Conservation (phyloP, 2,329 filamentous ascomycete genomes). For the Beauveria asiatica region DNA sequence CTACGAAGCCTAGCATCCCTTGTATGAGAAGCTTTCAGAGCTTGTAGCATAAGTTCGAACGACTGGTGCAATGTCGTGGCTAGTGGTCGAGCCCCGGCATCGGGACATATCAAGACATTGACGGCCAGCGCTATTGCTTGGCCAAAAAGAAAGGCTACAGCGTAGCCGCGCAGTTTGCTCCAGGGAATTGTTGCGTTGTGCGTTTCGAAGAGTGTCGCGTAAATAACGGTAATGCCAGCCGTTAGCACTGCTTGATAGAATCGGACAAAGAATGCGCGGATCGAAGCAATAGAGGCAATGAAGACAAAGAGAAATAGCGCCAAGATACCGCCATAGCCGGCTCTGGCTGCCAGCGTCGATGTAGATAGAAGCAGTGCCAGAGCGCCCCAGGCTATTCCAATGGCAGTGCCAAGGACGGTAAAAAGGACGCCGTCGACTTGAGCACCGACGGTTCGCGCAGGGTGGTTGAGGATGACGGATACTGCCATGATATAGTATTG, state of each 20-base stretch:
- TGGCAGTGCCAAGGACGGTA: constrained; percentile 44
- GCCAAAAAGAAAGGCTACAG: constrained; percentile 46
- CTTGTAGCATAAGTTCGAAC: constrained; percentile 37
- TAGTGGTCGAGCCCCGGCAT: constrained; percentile 46
- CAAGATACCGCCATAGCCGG: constrained; percentile 46
- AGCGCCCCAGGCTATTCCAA: constrained; percentile 46
- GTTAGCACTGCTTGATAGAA: constrained; percentile 47
- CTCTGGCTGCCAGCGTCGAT: constrained; percentile 34
- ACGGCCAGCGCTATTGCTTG: constrained; percentile 44
- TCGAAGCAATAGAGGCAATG: constrained; percentile 41
- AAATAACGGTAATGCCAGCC: constrained; percentile 47
- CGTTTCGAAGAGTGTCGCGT: constrained; percentile 44
- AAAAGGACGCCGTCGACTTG: constrained; percentile 47
- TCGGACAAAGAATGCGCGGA: constrained; percentile 47
- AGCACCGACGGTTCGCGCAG: constrained; percentile 45
- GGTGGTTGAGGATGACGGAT: constrained; percentile 50
- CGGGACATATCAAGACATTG: constrained; percentile 41
- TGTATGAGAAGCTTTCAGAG: constrained; percentile 23
- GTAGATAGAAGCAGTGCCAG: constrained; percentile 46
- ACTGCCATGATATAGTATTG: constrained; percentile 49
- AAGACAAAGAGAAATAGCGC: constrained; percentile 46
- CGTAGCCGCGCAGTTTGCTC: constrained; percentile 43
- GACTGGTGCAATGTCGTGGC: constrained; percentile 38
- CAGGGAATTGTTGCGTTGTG: constrained; percentile 34
- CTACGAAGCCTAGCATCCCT: constrained; percentile 28